A percentile compares a stretch with the other conserved stretches of the same genome.
Evolutionary conservation across 2,329 filamentous ascomycete species (phyloP).

Genomic region (Ascochyta viciae-villosae): DNA sequence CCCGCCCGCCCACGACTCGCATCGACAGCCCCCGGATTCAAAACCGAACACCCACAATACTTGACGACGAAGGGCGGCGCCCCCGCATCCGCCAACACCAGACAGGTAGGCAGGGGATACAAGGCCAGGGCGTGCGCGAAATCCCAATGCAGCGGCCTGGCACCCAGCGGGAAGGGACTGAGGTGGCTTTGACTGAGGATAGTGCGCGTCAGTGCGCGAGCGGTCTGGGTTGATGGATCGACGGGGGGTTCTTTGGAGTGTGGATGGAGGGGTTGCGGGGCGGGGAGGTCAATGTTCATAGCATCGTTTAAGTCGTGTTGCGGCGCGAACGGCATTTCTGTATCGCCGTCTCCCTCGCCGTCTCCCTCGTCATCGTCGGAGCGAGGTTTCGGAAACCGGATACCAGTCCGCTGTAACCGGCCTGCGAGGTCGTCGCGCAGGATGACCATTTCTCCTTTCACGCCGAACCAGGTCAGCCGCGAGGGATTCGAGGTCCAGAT

Average conservation of each 20-base stretch:
- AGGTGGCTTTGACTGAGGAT: constrained; percentile 89
- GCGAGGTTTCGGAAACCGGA: constrained; percentile 66
- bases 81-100: constrained; percentile 83
- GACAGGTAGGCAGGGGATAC: constrained; percentile 85
- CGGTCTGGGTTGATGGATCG: constrained; percentile 55
- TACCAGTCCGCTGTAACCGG: constrained; percentile 76
- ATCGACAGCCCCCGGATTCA: constrained; percentile 86
- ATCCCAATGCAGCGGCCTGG: constrained; percentile 90
- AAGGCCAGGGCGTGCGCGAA: constrained; percentile 77
- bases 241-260: constrained; percentile 22
- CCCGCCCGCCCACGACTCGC: constrained; percentile 64
- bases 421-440: constrained; percentile 87
- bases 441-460: constrained; percentile 84
- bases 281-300: constrained; percentile 57
- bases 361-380: not conserved
- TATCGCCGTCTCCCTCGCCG: constrained; percentile 1
- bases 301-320: constrained; percentile 45
- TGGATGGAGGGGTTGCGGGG: constrained; percentile 21
- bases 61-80: constrained; percentile 84
- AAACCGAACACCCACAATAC: constrained; percentile 93
- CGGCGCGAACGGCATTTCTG: constrained; percentile 38
- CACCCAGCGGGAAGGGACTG: constrained; percentile 81
- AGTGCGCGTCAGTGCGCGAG: constrained; percentile 85
- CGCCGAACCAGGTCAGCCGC: constrained; percentile 83
- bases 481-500: constrained; percentile 91